Evolutionary conservation across 129 eudicot genomes (phyloP), one percentile per base, ranked within the genome.

Genomic region (Escallonia herrerae): DNA sequence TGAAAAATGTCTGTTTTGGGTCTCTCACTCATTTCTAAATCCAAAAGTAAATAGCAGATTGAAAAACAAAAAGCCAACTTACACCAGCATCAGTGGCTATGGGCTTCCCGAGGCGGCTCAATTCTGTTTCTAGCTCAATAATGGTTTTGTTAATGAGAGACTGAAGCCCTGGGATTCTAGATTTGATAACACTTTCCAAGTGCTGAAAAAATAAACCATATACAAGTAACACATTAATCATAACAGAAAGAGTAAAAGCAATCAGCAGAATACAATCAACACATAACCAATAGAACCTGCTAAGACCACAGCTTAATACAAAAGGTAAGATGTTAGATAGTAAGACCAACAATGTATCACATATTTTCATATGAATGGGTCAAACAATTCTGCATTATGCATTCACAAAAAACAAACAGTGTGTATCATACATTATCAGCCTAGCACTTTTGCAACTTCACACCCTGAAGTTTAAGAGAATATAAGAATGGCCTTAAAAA

Each of bases 161-260:
- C 82, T 91, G 97, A 71, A 91, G 96, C 55, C 95, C 96, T 58
- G 97, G 97, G 49, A 91, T 87, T 70, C 96, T 83, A 59, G 97
- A 88, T 67, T 91, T 91, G 78, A 91, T 91, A 62, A 87, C 96
- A 56, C 82, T 22, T 74, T 85, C 98, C 86, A 91, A 75, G 74
- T 91, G 98, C 98, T 91, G 86, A 63, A 82, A 72, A 11, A 72
- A 58, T 62, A 42, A 46, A 67, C 6, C 60, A 66, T 52, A 50
- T 50, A 64, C 43, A 64, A 60, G 50, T 65, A 8, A 59, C 57
- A 51, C 22, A 68, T 49, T 8, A 49, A 49, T 49, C 54, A 49
- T 37, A 22, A 22, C 33, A 22, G 33, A 22, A 22, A 22, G 33
- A 22, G 33, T 1, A 22, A 22, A 22, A 22, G 33, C 1, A 22